A percentile compares a stretch with the other conserved stretches of the same genome.
Evolutionary conservation across 2,329 filamentous ascomycete species (phyloP).

Genomic region (Fusarium caatingaense): DNA sequence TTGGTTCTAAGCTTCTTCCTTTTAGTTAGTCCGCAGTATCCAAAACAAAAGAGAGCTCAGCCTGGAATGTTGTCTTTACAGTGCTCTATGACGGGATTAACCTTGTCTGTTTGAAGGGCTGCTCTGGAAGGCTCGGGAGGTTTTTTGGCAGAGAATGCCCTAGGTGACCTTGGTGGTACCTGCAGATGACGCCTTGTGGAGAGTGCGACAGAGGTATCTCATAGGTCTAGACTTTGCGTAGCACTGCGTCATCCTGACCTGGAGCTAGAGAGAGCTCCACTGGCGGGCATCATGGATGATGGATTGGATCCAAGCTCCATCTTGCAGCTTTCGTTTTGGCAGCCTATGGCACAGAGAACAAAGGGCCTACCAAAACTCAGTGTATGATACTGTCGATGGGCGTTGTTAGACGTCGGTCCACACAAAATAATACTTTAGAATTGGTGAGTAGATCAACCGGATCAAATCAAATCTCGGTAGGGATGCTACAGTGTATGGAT

Average conservation of each 20-base stretch:
- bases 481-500: slow-evolving; percentile 5
- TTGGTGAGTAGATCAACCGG: background rate
- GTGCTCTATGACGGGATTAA: slow-evolving; percentile 34
- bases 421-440: background rate
- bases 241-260: slow-evolving; percentile 36
- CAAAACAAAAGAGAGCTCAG: background rate
- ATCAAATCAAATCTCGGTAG: background rate
- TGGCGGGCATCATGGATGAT: slow-evolving; percentile 22
- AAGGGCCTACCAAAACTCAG: background rate
- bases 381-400: background rate
- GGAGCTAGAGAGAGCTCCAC: slow-evolving; percentile 39
- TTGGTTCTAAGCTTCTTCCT: background rate
- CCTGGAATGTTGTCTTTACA: slow-evolving; percentile 37
- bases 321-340: slow-evolving; percentile 18
- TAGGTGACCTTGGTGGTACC: slow-evolving; percentile 34
- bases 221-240: slow-evolving; percentile 25
- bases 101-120: slow-evolving; percentile 13
- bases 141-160: background rate
- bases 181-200: slow-evolving; percentile 6
- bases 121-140: slow-evolving; percentile 22
- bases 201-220: slow-evolving; percentile 14
- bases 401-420: slow-evolving; percentile 26
- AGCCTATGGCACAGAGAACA: background rate
- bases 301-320: slow-evolving; percentile 39
- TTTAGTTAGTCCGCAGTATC: background rate